Evolutionary conservation across 2,329 filamentous ascomycete genomes (phyloP), one percentile per base, ranked within the genome.

Genomic region (Botrytis hyacinthi): DNA sequence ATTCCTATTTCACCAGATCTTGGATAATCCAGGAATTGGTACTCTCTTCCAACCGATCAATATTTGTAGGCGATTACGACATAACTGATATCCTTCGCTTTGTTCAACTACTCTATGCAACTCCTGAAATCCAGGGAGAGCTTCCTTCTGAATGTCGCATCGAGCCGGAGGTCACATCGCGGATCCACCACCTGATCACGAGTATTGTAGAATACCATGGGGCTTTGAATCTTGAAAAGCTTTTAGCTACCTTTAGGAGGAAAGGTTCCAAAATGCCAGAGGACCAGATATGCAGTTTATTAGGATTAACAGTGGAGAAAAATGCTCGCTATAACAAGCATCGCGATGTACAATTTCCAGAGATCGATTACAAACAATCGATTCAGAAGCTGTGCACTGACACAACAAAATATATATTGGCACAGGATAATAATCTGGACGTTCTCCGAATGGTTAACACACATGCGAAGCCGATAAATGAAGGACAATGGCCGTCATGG

Each of bases 361-460:
- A 16, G 26, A 51, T n/a, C 48, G 12, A 51, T 51, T 51, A 51
- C 48, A 51, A 7, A n/a, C 48, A 51, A 14, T 51, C 48, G 48
- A 51, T n/a, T 16, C 26, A 7, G 12, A 51, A 51, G 2, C 2
- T 51, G 2, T 51, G 26, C 48, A 51, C 26, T 14, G 10, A 51
- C 26, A 51, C 48, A 4, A n/a, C 48, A n/a, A n/a, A 51, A n/a
- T 14, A 51, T 1, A 14, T 51, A n/a, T n/a, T n/a, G 10, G 0
- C 10, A 0, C 22, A 51, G 0, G 10, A 51, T 7, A 7, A 7
- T 1, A 12, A n/a, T 26, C 4, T 51, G 26, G 10, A n/a, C 4
- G 26, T 7, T 51, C 26, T 51, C 22, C 22, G 4, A 51, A 51
- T 51, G 10, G 1, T n/a, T 2, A 51, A 51, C 48, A 51, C 4